Conservation (phyloP, 176 grass and related monocot genomes). For the Carex littledalei region DNA sequence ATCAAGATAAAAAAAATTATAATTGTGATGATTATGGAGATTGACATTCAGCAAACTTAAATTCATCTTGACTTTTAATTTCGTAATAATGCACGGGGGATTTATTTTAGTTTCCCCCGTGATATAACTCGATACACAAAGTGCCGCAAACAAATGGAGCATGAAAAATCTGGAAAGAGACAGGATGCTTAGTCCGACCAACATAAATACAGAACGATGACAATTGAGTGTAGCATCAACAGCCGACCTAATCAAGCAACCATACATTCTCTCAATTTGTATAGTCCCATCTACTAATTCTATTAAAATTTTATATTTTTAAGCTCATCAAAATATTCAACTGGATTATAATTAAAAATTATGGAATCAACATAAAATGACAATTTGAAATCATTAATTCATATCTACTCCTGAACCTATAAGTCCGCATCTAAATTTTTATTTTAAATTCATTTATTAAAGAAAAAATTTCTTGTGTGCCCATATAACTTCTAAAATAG, state of each 20-base stretch:
- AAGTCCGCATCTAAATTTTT: neutral
- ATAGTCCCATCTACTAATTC: neutral
- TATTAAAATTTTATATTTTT: neutral
- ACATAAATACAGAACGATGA: neutral
- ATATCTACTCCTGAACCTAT: neutral
- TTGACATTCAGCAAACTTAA: neutral
- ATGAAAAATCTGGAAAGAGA: neutral
- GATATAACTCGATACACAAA: neutral
- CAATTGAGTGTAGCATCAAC: neutral
- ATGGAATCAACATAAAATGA: neutral
- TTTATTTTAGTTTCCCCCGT: neutral
- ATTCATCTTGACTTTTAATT: neutral
- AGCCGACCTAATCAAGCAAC: constrained; percentile 5
- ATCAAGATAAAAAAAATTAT: neutral
- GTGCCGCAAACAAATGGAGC: neutral
- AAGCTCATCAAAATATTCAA: neutral
- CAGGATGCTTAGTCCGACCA: neutral
- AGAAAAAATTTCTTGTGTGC: no score
- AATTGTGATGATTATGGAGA: no score
- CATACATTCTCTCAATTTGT: neutral
- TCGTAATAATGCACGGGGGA: neutral
- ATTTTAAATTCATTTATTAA: neutral
- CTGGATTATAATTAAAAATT: neutral
- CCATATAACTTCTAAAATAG: no score
- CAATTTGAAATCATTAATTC: neutral